Conservation (phyloP, 2,329 filamentous ascomycete genomes). For the Macrophomina tecta region DNA sequence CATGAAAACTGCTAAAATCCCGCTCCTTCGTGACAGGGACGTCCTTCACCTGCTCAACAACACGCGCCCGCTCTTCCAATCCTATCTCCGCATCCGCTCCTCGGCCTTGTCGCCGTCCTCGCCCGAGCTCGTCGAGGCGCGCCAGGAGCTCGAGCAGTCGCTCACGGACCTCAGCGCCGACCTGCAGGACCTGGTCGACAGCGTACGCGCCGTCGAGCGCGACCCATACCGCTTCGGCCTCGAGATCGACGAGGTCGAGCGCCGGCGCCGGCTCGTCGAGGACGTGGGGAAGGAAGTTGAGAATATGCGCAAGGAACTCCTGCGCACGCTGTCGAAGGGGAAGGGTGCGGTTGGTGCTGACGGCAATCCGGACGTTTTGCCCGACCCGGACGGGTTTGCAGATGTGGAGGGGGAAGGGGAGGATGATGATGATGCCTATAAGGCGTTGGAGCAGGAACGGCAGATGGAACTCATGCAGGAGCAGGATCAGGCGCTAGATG, state of each 20-base stretch:
- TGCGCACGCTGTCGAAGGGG: slow-evolving; percentile 54
- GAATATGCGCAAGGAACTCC: slow-evolving; percentile 84
- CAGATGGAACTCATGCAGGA: slow-evolving; percentile 92
- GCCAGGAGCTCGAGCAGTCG: slow-evolving; percentile 78
- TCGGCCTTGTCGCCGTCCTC: slow-evolving; percentile 74
- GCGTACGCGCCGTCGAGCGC: slow-evolving; percentile 84
- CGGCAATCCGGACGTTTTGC: slow-evolving; percentile 42
- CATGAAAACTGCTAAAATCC: neutral
- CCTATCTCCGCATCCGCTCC: slow-evolving; percentile 93
- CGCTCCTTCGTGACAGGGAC: slow-evolving; percentile 64
- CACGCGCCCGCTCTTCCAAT: slow-evolving; percentile 86
- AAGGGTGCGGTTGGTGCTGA: slow-evolving; percentile 38
- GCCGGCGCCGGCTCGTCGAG: slow-evolving; percentile 80
- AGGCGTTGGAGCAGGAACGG: slow-evolving; percentile 74
- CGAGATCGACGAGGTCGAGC: slow-evolving; percentile 78
- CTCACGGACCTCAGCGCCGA: slow-evolving; percentile 78
- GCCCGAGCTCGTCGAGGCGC: slow-evolving; percentile 70
- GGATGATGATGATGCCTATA: slow-evolving; percentile 33
- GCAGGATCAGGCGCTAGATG: slow-evolving; percentile 91
- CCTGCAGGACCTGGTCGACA: slow-evolving; percentile 84
- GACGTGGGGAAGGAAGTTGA: slow-evolving; percentile 90
- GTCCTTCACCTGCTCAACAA: slow-evolving; percentile 82
- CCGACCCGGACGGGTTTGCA: slow-evolving; percentile 45
- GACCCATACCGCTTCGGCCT: slow-evolving; percentile 89
- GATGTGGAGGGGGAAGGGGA: slow-evolving; percentile 33